These are phyloP conservation scores for Moricandia moricandioides DNA, from an alignment of 345 rosid genomes.

Conservation along the genomic window DNA sequence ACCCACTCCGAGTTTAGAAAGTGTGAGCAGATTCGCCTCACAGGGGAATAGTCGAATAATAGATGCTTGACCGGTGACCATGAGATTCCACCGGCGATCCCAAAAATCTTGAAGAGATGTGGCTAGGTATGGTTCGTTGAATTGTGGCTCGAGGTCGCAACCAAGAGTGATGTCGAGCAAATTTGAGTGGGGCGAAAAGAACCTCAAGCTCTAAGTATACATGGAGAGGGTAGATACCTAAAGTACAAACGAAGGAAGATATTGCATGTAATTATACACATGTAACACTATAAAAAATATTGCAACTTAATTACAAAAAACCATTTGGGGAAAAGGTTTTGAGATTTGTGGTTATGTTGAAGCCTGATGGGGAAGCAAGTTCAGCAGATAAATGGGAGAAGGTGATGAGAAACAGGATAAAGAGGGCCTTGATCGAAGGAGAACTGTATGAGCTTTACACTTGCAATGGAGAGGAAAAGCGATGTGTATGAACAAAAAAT, in stretches of 20 bases:
- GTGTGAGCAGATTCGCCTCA: neutral
- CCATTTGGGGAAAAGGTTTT: neutral
- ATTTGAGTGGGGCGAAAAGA: constrained; percentile 34
- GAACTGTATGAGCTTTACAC: constrained; percentile 51
- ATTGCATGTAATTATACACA: neutral
- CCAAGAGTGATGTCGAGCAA: constrained; percentile 33
- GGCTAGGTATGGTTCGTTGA: constrained; percentile 53
- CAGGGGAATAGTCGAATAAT: constrained; percentile 45
- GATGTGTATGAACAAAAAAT: constrained; percentile 10
- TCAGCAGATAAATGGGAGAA: neutral
- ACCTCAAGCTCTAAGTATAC: constrained; percentile 46
- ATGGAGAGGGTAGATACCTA: constrained; percentile 35
- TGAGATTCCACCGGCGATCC: constrained; percentile 73
- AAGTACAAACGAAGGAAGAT: constrained; percentile 7
- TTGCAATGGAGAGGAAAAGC: constrained; percentile 39
- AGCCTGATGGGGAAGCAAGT: constrained; percentile 1
- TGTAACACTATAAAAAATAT: neutral
- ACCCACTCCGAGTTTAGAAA: neutral
- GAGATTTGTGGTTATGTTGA: neutral
- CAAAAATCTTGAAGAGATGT: constrained; percentile 71
- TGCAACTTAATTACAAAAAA: neutral
- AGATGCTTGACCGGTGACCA: constrained; percentile 37
- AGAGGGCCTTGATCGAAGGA: constrained; percentile 43
- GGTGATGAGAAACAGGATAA: constrained; percentile 4
- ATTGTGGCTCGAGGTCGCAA: constrained; percentile 49